Conservation (phyloP, 208 protist genomes). For the Crithidia expoeki region DNA sequence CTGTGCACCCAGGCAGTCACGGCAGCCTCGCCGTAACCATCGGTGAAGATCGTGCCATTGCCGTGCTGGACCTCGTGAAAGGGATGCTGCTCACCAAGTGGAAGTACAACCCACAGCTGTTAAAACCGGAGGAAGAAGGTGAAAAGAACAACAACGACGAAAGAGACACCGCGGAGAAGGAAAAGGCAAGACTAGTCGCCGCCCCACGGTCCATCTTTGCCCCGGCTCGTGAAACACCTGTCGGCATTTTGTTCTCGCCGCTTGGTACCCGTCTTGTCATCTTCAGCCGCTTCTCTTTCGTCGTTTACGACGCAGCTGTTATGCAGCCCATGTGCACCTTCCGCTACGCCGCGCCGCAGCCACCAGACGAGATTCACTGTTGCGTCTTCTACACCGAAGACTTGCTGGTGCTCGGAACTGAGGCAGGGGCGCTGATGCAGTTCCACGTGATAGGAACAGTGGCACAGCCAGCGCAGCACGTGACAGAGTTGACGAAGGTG, state of each 20-base stretch:
- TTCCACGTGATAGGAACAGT: constrained; percentile 8
- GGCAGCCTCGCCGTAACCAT: constrained; percentile 60
- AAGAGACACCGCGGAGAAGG: neutral
- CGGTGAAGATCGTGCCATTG: constrained; percentile 60
- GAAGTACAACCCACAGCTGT: constrained; percentile 53
- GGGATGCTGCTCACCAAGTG: constrained; percentile 76
- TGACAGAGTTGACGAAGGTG: constrained; percentile 1
- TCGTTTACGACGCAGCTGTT: constrained; percentile 51
- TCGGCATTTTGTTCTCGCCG: constrained; percentile 57
- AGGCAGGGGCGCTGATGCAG: constrained; percentile 42
- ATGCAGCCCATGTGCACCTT: constrained; percentile 41
- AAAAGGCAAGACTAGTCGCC: neutral
- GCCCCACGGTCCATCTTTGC: constrained; percentile 6
- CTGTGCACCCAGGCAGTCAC: constrained; percentile 57
- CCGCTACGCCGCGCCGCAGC: constrained; percentile 36
- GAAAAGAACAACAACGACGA: too few relatives aligned
- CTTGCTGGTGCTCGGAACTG: constrained; percentile 58
- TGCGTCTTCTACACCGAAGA: constrained; percentile 43
- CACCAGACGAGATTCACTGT: constrained; percentile 56
- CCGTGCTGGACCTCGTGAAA: constrained; percentile 63
- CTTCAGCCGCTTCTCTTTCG: constrained; percentile 52
- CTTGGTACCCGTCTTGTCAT: constrained; percentile 47
- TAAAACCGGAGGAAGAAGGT: too few relatives aligned
- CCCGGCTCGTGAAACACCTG: constrained; percentile 41
- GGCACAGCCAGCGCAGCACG: neutral